These are phyloP conservation scores for Phytophthora sansomeana DNA, from an alignment of 352 stramenopile genomes.

Conservation along the genomic window DNA sequence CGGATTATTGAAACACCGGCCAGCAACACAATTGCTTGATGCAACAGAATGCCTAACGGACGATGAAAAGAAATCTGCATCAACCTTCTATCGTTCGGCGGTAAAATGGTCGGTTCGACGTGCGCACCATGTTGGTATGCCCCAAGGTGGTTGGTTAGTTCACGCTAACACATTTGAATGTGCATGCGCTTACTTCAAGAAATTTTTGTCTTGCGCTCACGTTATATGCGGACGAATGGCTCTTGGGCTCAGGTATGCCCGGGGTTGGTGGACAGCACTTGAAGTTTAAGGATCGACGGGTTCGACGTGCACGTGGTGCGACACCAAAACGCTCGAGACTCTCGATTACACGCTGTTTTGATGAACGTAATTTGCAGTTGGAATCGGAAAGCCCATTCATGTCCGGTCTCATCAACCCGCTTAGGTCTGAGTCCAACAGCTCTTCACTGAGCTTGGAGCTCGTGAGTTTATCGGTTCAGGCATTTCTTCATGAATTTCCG, in stretches of 20 bases:
- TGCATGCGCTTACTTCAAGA: not conserved
- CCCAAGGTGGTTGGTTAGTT: not conserved
- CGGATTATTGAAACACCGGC: not conserved
- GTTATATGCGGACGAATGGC: conserved; percentile 2
- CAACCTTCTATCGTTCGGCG: not conserved
- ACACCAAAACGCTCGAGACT: no score
- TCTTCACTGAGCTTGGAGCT: not conserved
- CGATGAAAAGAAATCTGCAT: not conserved
- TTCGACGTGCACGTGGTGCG: not conserved
- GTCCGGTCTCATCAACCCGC: not conserved
- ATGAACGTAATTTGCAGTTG: no score
- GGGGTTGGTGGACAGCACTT: not conserved
- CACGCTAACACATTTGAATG: conserved; percentile 3
- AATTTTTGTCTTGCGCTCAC: conserved; percentile 1
- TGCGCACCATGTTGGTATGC: not conserved
- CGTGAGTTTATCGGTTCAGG: not conserved
- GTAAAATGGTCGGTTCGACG: not conserved
- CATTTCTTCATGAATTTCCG: not conserved
- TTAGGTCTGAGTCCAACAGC: not conserved
- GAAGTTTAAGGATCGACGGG: not conserved
- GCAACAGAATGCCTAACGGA: not conserved
- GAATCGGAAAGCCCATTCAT: no score
- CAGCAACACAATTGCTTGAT: not conserved
- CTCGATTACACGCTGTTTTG: no score
- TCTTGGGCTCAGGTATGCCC: not conserved